These are phyloP conservation scores for Xylaria multiplex DNA, from an alignment of 2,329 filamentous ascomycete genomes.

Conservation along the genomic window DNA sequence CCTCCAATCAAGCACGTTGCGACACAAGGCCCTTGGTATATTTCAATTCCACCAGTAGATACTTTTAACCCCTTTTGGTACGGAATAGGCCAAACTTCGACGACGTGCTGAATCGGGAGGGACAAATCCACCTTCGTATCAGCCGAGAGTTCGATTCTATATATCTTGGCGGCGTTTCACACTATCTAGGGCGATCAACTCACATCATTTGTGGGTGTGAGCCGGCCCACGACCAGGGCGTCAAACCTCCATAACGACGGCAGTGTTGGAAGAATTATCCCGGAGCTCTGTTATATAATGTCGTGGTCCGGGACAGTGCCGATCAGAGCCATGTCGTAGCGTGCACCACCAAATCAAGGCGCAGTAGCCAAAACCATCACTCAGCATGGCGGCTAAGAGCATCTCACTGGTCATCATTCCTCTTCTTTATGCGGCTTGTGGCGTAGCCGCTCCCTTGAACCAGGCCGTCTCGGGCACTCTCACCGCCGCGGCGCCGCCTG, in stretches of 20 bases:
- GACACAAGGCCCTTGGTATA: constrained; percentile 17
- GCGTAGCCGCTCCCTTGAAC: constrained; percentile 11
- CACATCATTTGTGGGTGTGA: constrained; percentile 3
- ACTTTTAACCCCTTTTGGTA: constrained; percentile 23
- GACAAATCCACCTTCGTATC: constrained; percentile 14
- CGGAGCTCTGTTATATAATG: constrained; percentile 23
- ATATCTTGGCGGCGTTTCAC: not conserved
- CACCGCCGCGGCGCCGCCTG: constrained; percentile 40
- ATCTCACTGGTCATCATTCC: constrained; percentile 7
- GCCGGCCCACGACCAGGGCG: not conserved
- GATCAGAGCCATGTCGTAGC: not conserved
- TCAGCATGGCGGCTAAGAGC: constrained; percentile 25
- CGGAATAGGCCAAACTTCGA: constrained; percentile 5
- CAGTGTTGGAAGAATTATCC: constrained; percentile 12
- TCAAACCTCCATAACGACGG: constrained; percentile 3
- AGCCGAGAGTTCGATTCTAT: constrained; percentile 12
- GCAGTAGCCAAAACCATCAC: not conserved
- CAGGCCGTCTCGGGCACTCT: constrained; percentile 16
- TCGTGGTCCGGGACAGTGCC: not conserved
- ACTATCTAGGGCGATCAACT: constrained; percentile 1
- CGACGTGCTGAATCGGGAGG: constrained; percentile 13
- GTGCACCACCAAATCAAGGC: not conserved
- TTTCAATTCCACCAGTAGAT: constrained; percentile 1
- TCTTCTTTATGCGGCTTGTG: constrained; percentile 8
- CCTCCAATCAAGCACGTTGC: not conserved